Percentiles rank a stretch among this genome's conserved stretches.
These are phyloP conservation scores for Vaccinium corymbosum DNA, from an alignment of 148 eudicot genomes.

Conservation along the genomic window DNA sequence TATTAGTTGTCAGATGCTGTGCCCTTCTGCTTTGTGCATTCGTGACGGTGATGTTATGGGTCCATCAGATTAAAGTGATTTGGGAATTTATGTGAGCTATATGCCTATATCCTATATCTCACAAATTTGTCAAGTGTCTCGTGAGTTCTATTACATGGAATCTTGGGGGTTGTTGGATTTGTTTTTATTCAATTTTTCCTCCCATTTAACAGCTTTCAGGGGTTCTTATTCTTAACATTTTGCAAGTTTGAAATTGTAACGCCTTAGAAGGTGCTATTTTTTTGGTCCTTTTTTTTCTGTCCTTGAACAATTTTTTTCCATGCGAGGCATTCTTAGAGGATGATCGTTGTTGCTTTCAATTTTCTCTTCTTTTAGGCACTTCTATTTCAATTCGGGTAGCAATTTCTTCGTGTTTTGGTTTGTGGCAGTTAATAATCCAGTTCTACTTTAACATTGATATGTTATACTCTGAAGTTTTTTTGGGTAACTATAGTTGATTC, in stretches of 20 bases:
- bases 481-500: neutral
- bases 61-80: neutral
- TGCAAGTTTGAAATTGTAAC: neutral
- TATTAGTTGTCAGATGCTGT: neutral
- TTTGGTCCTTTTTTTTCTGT: neutral
- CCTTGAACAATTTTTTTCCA: conserved; percentile 1
- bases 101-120: neutral
- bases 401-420: neutral
- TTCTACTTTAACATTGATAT: neutral
- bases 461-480: neutral
- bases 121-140: conserved; percentile 5
- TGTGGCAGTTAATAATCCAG: neutral
- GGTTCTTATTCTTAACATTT: neutral
- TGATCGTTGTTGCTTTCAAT: neutral
- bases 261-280: neutral
- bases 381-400: neutral
- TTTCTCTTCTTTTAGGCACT: neutral
- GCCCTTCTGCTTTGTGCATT: neutral
- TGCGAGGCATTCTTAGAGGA: neutral
- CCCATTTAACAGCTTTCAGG: neutral
- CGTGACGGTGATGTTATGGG: neutral
- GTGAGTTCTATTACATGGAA: neutral
- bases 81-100: neutral
- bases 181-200: neutral
- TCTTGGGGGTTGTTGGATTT: neutral